phyloP scores from a whole-genome alignment of 352 stramenopile species.

The Phytophthora cryptogea region DNA sequence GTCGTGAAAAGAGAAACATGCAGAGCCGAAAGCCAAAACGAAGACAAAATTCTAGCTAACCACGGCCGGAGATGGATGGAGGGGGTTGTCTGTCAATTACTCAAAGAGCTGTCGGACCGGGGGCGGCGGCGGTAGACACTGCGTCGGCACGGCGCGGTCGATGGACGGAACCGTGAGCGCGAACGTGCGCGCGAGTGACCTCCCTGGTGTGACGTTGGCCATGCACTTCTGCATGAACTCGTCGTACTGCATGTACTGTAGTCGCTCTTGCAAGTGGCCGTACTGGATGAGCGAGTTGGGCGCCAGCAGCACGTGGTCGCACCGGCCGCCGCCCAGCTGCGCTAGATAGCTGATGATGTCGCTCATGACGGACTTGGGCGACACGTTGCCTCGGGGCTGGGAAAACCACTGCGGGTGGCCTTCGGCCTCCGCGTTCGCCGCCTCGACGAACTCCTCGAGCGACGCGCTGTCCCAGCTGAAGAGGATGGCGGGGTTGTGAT shows the following conservation, averaged over 20 bases:
- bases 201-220: conserved; percentile 36
- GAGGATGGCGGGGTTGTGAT: conserved; percentile 46
- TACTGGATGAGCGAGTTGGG: conserved; percentile 56
- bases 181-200: conserved; percentile 41
- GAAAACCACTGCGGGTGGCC: conserved; percentile 44
- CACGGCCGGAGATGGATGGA: conserved; percentile 16
- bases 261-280: conserved; percentile 43
- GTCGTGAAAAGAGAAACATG: conserved; percentile 24
- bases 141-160: conserved; percentile 35
- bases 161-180: conserved; percentile 36
- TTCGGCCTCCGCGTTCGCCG: conserved; percentile 34
- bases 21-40: conserved; percentile 18
- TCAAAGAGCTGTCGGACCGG: conserved; percentile 47
- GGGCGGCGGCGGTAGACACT: conserved; percentile 39
- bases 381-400: conserved; percentile 37
- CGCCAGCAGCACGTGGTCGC: conserved; percentile 40
- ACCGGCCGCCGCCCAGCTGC: conserved; percentile 42
- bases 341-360: conserved; percentile 47
- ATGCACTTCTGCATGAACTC: conserved; percentile 50
- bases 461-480: conserved; percentile 43
- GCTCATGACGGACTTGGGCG: conserved; percentile 37
- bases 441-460: conserved; percentile 42
- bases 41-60: conserved; percentile 36
- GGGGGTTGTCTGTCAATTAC: conserved; percentile 31
- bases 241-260: conserved; percentile 57